Base-by-base conservation (phyloP, 129 eudicot genomes). In the Lactuca saligna region DNA sequence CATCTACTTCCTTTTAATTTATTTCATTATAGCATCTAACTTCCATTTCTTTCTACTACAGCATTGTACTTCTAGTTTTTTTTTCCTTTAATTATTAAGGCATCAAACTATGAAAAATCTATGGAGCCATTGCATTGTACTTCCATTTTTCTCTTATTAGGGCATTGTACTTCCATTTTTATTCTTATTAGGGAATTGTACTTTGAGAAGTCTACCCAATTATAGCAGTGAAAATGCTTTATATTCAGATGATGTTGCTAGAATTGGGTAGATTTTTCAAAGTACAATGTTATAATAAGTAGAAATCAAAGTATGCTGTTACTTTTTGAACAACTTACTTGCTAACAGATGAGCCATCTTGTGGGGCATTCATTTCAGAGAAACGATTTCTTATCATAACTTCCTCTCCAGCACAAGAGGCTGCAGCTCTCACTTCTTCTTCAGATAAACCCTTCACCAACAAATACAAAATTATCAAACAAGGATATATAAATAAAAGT, bases 351-450 rank as follows among this genome's bases (percentile, higher is more conserved):
- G 97, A 85, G 67, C 89, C 71, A 46, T 93, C 99, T 77, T 72
- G 81, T 41, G 99, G 99, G 35, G 99, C 97, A 85, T 93, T 93
- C 97, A 93, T 93, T 85, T 93, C 99, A 75, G 92, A 86, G 79
- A 93, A 93, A 57, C 91, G 95, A 64, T 93, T 93, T 74, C 99
- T 87, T 76, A 93, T 93, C 83, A 75, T 73, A 32, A 89, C 99
- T 87, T 93, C 97, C 69, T 93, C 95, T 67, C 99, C 77, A 29
- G 99, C 99, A 83, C 97, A 93, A 63, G 97, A 86, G 42, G 99
- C 99, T 55, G 97, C 99, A 64, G 88, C 85, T 84, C 97, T 87
- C 76, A 85, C 95, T 85, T 93, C 99, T 80, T 93, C 99, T 85
- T 93, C 99, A 67, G 99, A 84, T 12, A 93, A 84, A 78, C 99